Percentiles rank a stretch among this genome's conserved stretches.
Evolutionary conservation across 495 filamentous ascomycete species (phyloP).

Genomic region (Penicillium steckii): DNA sequence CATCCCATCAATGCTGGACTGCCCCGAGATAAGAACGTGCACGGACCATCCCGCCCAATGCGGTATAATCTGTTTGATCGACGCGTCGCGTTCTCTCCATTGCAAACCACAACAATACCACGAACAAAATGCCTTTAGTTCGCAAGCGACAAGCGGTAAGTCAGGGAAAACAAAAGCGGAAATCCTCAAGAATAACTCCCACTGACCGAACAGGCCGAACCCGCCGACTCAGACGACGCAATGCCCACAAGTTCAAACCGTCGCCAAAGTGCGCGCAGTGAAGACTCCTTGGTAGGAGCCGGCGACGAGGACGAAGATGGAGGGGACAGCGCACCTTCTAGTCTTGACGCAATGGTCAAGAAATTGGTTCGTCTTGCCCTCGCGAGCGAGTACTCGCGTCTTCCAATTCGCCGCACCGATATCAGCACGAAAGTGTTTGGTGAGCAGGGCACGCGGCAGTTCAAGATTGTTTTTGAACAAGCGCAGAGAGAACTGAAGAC

Average conservation of each 20-base stretch:
- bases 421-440: slow-evolving; percentile 66
- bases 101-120: background rate
- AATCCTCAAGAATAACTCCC: background rate
- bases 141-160: slow-evolving; percentile 43
- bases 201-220: slow-evolving; percentile 3
- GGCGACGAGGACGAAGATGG: slow-evolving; percentile 23
- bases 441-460: slow-evolving; percentile 49
- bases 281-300: slow-evolving; percentile 4
- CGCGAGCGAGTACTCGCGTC: slow-evolving; percentile 82
- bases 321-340: slow-evolving; percentile 32
- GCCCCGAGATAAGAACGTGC: slow-evolving; percentile 28
- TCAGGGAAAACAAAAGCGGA: background rate
- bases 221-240: slow-evolving; percentile 6
- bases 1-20: background rate
- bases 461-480: slow-evolving; percentile 65
- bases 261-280: slow-evolving; percentile 19
- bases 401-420: slow-evolving; percentile 71
- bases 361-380: slow-evolving; percentile 89
- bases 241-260: background rate
- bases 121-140: slow-evolving; percentile 28
- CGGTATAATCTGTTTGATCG: slow-evolving; percentile 20
- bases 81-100: slow-evolving; percentile 17
- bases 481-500: slow-evolving; percentile 63
- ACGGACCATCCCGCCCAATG: slow-evolving; percentile 21
- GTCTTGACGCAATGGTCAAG: slow-evolving; percentile 71